Conservation (phyloP, 179 eudicot species). For the Actinidia polygama region DNA sequence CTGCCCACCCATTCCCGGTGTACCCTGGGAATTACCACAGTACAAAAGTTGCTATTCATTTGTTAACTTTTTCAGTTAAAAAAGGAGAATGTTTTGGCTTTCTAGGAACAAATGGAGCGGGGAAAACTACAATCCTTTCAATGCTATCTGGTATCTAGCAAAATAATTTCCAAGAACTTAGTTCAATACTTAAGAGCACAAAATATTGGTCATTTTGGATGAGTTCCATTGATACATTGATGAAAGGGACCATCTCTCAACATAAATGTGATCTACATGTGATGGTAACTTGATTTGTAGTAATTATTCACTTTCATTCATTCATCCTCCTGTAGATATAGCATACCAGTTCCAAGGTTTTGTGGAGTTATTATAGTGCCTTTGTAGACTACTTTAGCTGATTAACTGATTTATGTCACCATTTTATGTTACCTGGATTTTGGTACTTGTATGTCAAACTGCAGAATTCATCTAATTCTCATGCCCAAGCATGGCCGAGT, state of each 20-base stretch:
- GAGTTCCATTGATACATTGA: background rate
- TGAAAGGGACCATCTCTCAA: slow-evolving; percentile 14
- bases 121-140: slow-evolving; percentile 94
- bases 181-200: background rate
- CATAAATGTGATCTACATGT: background rate
- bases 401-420: background rate
- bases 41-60: slow-evolving; percentile 80
- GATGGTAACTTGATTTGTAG: background rate
- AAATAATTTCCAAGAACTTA: background rate
- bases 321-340: background rate
- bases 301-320: background rate
- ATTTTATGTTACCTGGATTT: background rate
- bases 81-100: slow-evolving; percentile 99
- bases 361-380: background rate
- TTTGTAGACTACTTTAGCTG: background rate
- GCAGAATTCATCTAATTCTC: too few species aligned
- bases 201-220: background rate
- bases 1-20: slow-evolving; percentile 49
- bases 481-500: too few species aligned
- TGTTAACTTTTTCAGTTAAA: slow-evolving; percentile 88
- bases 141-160: slow-evolving; percentile 77
- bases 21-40: slow-evolving; percentile 68
- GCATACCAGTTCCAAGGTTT: background rate
- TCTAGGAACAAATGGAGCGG: slow-evolving; percentile 98
- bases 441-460: too few species aligned